Conservation (phyloP, 2,329 filamentous ascomycete genomes). For the Fusarium kyushuense region DNA sequence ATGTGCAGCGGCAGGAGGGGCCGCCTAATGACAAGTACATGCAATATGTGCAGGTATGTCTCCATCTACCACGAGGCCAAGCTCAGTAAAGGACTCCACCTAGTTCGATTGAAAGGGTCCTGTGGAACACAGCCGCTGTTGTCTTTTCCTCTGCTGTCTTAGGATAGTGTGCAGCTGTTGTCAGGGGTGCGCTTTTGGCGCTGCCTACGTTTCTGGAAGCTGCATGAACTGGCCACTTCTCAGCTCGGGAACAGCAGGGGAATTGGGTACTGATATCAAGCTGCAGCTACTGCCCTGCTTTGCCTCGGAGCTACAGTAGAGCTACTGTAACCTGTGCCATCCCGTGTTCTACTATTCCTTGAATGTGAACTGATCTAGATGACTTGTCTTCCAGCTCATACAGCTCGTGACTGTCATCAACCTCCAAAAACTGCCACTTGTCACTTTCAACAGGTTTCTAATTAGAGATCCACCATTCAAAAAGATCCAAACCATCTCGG, state of each 20-base stretch:
- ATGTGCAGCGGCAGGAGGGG: slow-evolving; percentile 19
- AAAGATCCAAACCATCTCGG: slow-evolving; percentile 1
- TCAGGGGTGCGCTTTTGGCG: slow-evolving; percentile 10
- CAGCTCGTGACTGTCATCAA: slow-evolving; percentile 3
- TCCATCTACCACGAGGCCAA: slow-evolving; percentile 33
- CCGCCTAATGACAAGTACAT: slow-evolving; percentile 22
- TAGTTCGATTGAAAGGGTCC: slow-evolving; percentile 23
- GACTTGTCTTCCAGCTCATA: slow-evolving; percentile 9
- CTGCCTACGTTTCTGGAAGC: slow-evolving; percentile 23
- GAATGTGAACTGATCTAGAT: slow-evolving; percentile 1
- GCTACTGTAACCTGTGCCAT: not conserved
- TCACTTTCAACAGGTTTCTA: slow-evolving; percentile 19
- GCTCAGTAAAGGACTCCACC: slow-evolving; percentile 20
- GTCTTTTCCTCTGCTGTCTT: not conserved
- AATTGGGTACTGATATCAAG: slow-evolving; percentile 4
- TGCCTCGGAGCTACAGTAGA: slow-evolving; percentile 14
- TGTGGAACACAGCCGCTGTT: slow-evolving; percentile 17
- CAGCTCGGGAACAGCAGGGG: slow-evolving; percentile 23
- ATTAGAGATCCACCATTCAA: slow-evolving; percentile 17
- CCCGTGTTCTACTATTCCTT: not conserved
- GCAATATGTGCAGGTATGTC: slow-evolving; percentile 2
- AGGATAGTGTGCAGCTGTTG: not conserved
- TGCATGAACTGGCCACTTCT: slow-evolving; percentile 44
- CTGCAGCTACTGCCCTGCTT: slow-evolving; percentile 22
- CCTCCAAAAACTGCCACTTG: slow-evolving; percentile 19